Evolutionary conservation across 2,329 filamentous ascomycete genomes (phyloP).

Genomic region (Alternaria dauci): DNA sequence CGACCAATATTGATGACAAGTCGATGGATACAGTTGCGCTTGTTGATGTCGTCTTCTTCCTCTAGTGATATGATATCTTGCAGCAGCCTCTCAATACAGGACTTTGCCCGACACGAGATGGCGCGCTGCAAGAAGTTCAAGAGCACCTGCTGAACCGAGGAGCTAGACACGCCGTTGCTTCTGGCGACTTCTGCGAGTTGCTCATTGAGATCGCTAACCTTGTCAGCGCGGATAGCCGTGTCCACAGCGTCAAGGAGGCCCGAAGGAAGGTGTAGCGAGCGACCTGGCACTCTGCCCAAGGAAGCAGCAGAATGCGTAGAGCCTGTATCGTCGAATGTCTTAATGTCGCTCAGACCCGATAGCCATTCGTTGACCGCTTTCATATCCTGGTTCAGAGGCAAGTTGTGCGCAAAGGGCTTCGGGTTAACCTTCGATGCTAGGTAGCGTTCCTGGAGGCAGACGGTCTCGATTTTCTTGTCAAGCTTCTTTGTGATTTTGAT

Average conservation of each 20-base stretch:
- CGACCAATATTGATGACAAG: conserved; percentile 91
- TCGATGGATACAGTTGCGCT: conserved; percentile 90
- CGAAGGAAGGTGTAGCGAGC: conserved; percentile 75
- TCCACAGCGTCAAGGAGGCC: conserved; percentile 76
- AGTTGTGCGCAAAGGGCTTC: conserved; percentile 83
- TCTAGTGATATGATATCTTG: conserved; percentile 74
- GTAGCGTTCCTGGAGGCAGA: conserved; percentile 82
- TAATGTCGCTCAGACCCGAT: conserved; percentile 78
- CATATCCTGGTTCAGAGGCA: conserved; percentile 65
- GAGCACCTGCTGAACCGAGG: conserved; percentile 71
- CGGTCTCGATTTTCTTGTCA: conserved; percentile 87
- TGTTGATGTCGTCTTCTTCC: conserved; percentile 91
- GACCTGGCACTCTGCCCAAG: conserved; percentile 77
- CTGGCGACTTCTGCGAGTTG: conserved; percentile 67
- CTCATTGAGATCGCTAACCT: conserved; percentile 64
- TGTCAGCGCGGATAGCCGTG: conserved; percentile 73
- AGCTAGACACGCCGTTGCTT: conserved; percentile 56
- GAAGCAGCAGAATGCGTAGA: conserved; percentile 75
- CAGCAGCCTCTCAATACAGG: conserved; percentile 76
- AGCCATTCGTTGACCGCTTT: conserved; percentile 89
- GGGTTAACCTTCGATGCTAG: conserved; percentile 90
- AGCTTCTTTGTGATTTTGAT: conserved; percentile 99
- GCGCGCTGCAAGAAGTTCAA: conserved; percentile 80
- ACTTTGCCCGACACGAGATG: conserved; percentile 73
- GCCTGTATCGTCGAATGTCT: conserved; percentile 76